Conservation (phyloP, 352 stramenopile species). For the Globisporangium barbulae region DNA sequence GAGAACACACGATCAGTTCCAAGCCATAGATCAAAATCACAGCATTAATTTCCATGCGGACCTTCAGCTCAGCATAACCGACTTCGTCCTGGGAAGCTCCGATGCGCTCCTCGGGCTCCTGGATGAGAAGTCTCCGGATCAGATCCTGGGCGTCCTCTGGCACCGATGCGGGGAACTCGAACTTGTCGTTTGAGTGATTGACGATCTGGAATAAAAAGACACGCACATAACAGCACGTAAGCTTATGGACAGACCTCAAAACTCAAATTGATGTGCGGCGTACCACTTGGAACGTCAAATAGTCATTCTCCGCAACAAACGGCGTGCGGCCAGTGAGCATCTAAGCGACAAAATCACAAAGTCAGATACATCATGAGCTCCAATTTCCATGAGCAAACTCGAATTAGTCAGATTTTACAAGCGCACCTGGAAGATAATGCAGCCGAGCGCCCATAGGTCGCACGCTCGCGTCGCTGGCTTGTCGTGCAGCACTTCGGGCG, state of each 20-base stretch:
- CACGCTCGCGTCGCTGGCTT: constrained; percentile 66
- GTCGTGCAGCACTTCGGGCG: constrained; percentile 89
- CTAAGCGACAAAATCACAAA: constrained; percentile 19
- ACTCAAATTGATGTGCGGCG: neutral
- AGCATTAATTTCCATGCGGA: constrained; percentile 11
- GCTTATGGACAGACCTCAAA: neutral
- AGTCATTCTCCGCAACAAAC: constrained; percentile 90
- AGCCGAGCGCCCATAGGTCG: constrained; percentile 91
- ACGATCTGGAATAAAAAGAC: constrained; percentile 48
- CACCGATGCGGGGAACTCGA: constrained; percentile 70
- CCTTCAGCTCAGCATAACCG: constrained; percentile 66
- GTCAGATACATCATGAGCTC: neutral
- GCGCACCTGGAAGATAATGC: constrained; percentile 80
- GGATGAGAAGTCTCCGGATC: constrained; percentile 72
- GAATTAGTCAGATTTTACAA: neutral
- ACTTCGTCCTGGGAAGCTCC: constrained; percentile 66
- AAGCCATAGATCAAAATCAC: too few species aligned
- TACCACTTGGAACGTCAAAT: constrained; percentile 89
- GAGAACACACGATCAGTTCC: neutral
- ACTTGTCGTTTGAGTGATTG: constrained; percentile 70
- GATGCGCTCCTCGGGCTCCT: constrained; percentile 63
- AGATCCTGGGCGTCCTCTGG: constrained; percentile 67
- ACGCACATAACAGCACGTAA: neutral
- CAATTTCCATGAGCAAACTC: neutral
- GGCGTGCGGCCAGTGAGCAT: constrained; percentile 82